Base-by-base conservation (phyloP, 1,284 basidiomycete genomes). In the Tranzscheliella williamsii region DNA sequence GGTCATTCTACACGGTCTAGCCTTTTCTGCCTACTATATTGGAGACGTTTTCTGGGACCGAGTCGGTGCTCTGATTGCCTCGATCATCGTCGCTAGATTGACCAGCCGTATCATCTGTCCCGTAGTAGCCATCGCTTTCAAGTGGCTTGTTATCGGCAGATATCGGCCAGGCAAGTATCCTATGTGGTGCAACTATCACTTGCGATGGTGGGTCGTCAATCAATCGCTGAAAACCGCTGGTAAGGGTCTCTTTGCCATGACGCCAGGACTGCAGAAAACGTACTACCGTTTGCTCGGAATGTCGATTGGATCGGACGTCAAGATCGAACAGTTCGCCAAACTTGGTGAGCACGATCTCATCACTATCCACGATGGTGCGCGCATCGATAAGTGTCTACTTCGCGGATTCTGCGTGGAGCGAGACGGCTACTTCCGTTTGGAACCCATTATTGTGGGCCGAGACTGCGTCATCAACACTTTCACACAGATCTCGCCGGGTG, bases 191-290 rank as follows among this genome's bases (percentile, higher is more conserved):
- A 76, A 76, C 56, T 77, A 77, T 40, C 73, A 77, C 42, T 57
- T 77, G 21, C 73, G 75, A 26, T 77, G 75, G 75, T 77, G 75
- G 75, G 68, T 77, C 30, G 75, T 77, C 51, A 77, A 77, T 46
- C 75, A 77, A 49, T 77, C 75, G 26, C 67, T 77, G 55, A 72
- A 67, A 47, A 72, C 67, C 13, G 67, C 67, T 34, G 75, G 75
- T 24, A 74, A 74, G 35, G 75, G 75, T 58, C 55, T 77, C n/a
- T 77, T 77, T 30, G 61, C 66, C 32, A 34, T 75, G 42, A 67
- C 66, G 4, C 73, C 75, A 15, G 58, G 54, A 4, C 58, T 77
- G 23, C 53, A 67, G 34, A 73, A 75, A 58, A 39, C 57, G 27
- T 77, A 77, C 57, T 76, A 67, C 66, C 72, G 75, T 24, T 51